Base-by-base conservation (phyloP, 129 eudicot species). In the Escallonia rubra region DNA sequence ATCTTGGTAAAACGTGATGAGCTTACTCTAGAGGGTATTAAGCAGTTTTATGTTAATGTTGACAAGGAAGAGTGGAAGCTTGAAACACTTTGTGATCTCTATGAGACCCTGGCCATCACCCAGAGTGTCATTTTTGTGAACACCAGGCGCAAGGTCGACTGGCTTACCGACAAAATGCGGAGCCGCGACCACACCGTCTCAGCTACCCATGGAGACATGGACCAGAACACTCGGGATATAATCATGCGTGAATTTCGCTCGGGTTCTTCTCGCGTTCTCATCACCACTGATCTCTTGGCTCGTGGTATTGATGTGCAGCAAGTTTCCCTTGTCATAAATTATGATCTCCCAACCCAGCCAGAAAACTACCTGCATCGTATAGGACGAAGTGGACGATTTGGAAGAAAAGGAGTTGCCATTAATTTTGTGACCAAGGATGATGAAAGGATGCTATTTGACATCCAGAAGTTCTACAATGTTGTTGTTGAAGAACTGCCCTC, bases 261-360 rank as follows among this genome's bases (percentile, higher is more conserved):
- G 1, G 91, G 90, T 0, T 87, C 95, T 10, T 84, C 90, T 4
- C 86, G 90, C 43, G 95, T 87, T 13, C 80, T 87, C 8, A 84
- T 87, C 50, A 82, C 91, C 9, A 84, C 86, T 4, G 91, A 87
- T 70, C 78, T 87, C 8, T 65, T 85, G 82, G 87, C 94, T 7
- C 85, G 87, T 59, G 94, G 89, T 42, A 86, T 86, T 46, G 94
- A 86, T 70, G 90, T 87, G 2, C 95, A 87, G 47, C 95, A 84
- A 50, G 95, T 84, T 1, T 87, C 95, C 0, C 86, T 87, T 40
- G 95, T 87, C 14, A 84, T 87, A 38, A 87, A 84, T 67, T 87
- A 73, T 43, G 95, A 87, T 77, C 74, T 87, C n/a, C 91, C 95
- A 2, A 84, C 95, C 3, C 95, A 84, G 65, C 95, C 95, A 0